Percentiles rank a stretch among this genome's conserved stretches.
Conservation (phyloP, 208 protist genomes). For the Trypanosoma boissoni region DNA sequence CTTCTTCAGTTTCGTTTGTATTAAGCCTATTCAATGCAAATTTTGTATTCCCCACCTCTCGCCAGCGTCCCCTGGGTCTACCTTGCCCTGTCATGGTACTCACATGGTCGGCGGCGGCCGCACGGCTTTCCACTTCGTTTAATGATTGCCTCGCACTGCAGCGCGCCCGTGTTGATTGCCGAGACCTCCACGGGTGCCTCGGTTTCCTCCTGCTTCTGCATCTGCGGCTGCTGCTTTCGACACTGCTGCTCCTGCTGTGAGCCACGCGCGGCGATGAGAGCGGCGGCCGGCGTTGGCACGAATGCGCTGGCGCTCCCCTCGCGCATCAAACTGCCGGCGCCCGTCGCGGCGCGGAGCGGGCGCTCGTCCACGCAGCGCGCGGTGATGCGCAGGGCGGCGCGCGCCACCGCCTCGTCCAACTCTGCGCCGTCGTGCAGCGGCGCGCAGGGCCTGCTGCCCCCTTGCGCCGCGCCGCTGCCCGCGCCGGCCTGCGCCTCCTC, state of each 20-base stretch:
- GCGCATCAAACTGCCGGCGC: slow-evolving; percentile 1
- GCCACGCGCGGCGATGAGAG: slow-evolving; percentile 5
- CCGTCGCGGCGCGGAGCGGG: background rate
- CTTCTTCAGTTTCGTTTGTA: background rate
- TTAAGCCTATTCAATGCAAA: background rate
- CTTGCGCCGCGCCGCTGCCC: background rate
- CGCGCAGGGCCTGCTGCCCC: no score
- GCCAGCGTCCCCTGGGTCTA: slow-evolving; percentile 5
- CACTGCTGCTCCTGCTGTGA: background rate
- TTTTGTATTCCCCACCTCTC: no score
- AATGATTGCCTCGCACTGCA: slow-evolving; percentile 43
- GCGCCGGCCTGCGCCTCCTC: background rate
- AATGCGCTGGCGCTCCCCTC: background rate
- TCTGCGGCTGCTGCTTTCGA: background rate
- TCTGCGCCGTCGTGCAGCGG: slow-evolving; percentile 17
- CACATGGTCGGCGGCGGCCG: slow-evolving; percentile 40
- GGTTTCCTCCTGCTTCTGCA: background rate
- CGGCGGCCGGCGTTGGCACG: slow-evolving; percentile 15
- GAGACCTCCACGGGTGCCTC: background rate
- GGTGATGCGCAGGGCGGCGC: slow-evolving; percentile 17
- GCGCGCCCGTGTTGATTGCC: background rate
- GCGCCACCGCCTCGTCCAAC: slow-evolving; percentile 21
- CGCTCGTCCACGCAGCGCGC: slow-evolving; percentile 3
- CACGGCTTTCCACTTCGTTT: slow-evolving; percentile 51
- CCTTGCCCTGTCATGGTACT: slow-evolving; percentile 40